Evolutionary conservation across 1,284 basidiomycete species (phyloP), one percentile per base, ranked within the genome.

Genomic region (Grifola frondosa): DNA sequence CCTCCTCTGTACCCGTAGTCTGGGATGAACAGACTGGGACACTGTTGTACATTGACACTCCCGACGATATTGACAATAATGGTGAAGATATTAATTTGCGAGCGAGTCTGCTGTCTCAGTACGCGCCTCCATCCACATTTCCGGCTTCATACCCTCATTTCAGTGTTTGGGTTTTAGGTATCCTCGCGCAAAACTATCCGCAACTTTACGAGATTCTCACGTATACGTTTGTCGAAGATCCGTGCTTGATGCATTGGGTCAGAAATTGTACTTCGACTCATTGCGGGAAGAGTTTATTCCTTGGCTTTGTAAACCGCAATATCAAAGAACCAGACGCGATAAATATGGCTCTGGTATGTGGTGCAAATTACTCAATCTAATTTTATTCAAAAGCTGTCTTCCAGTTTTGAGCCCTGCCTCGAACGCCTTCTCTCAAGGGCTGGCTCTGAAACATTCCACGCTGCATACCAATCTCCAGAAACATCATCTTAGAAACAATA

Each of bases 271-370:
- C 50, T 73, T 93, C 30, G 83, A 89, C 38, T 92, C 88, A 11
- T 74, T 96, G 46, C 73, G 84, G 40, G 88, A 94, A 62, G 91
- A 95, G 52, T 89, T 95, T 56, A 65, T 96, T 6, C 92, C 92
- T 0, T 95, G 91, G 89, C 62, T 95, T 32, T 86, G 90, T 67
- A 92, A 91, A 62, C 70, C 88, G 6, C 86, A 88, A 48, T 92
- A 91, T 54, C 81, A 84, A 42, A 66, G 69, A 9, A 70, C 72
- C 7, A 81, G 79, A 54, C 69, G 71, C 47, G 66, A 63, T 33
- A 85, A 80, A 64, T 87, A 87, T 52, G 74, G 68, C 20, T 60
- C 65, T 43, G 63, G 83, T 84, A 54, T 40, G 67, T n/a, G n/a
- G n/a, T n/a, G n/a, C n/a, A n/a, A 37, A 24, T 16, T 42, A 13